Percentiles rank a stretch among this genome's conserved stretches.
These are phyloP conservation scores for Colletotrichum lini DNA, from an alignment of 2,329 filamentous ascomycete genomes.

Conservation along the genomic window DNA sequence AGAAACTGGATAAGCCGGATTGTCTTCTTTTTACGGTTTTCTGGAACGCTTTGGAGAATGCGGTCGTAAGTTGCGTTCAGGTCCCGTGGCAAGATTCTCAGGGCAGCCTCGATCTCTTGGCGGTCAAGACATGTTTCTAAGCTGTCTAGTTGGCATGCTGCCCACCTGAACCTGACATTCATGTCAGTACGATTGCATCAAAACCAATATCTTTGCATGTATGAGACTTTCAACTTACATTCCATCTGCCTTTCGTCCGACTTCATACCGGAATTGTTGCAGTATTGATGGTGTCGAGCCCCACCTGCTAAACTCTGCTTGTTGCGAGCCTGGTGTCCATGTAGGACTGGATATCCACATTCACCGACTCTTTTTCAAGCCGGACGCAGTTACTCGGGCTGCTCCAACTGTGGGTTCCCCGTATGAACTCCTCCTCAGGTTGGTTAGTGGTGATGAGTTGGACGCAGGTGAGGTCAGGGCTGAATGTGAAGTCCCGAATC, in stretches of 20 bases:
- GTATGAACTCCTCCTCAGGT: constrained; percentile 19
- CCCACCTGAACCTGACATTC: constrained; percentile 7
- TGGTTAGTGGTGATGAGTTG: constrained; percentile 22
- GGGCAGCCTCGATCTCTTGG: not conserved
- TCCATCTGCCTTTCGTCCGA: not conserved
- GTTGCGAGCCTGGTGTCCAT: not conserved
- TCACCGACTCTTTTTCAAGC: not conserved
- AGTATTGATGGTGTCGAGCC: not conserved
- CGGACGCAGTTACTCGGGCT: not conserved
- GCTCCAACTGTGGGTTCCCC: not conserved
- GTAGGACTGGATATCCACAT: constrained; percentile 23
- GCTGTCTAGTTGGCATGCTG: constrained; percentile 2
- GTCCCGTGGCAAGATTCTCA: not conserved
- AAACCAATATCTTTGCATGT: not conserved
- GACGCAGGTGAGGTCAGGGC: constrained; percentile 17
- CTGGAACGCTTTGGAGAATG: constrained; percentile 35
- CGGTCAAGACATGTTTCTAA: not conserved
- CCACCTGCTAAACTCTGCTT: not conserved
- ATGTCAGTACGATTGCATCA: not conserved
- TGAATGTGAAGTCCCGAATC: constrained; percentile 39
- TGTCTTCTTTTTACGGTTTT: constrained; percentile 30
- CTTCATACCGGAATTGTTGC: constrained; percentile 2
- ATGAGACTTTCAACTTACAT: not conserved
- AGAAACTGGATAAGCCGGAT: constrained; percentile 47
- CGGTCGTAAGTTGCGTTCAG: constrained; percentile 1